These are phyloP conservation scores for Turnera subulata DNA, from an alignment of 345 rosid genomes.

Conservation along the genomic window DNA sequence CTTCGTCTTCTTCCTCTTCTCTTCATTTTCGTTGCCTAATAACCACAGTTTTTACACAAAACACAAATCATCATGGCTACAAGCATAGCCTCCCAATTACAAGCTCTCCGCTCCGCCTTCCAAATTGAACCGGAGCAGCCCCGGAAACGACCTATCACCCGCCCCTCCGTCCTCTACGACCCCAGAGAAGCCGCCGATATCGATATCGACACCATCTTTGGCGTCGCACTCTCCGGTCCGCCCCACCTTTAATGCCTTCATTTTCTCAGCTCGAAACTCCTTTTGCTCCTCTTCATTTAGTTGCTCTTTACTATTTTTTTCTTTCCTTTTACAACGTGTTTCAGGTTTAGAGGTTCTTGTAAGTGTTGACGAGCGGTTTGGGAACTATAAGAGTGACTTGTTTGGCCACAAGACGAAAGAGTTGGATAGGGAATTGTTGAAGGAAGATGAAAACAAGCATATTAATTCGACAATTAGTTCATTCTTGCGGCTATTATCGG, in stretches of 20 bases:
- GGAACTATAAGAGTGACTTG: constrained; percentile 52
- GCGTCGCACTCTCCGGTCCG: constrained; percentile 55
- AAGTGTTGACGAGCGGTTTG: constrained; percentile 60
- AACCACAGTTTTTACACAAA: too few species aligned
- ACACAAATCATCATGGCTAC: too few species aligned
- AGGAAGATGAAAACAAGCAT: constrained; percentile 50
- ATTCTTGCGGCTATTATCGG: constrained; percentile 62
- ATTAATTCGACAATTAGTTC: constrained; percentile 54
- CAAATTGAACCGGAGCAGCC: constrained; percentile 53
- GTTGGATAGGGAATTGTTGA: constrained; percentile 72
- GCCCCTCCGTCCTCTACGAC: constrained; percentile 52
- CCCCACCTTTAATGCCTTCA: not conserved
- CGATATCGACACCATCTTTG: constrained; percentile 58
- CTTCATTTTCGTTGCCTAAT: too few species aligned
- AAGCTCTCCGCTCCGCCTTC: constrained; percentile 46
- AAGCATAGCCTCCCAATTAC: constrained; percentile 60
- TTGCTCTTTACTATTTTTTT: too few species aligned
- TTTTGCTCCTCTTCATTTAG: constrained; percentile 2
- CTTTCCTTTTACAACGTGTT: constrained; percentile 9
- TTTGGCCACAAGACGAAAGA: constrained; percentile 76
- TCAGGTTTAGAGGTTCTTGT: constrained; percentile 76
- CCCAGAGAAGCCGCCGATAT: constrained; percentile 72
- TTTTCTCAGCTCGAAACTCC: not conserved
- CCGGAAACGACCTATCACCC: constrained; percentile 47
- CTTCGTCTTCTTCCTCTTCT: too few species aligned